Base-by-base conservation (phyloP, 345 rosid species). In the Orychophragmus violaceus region DNA sequence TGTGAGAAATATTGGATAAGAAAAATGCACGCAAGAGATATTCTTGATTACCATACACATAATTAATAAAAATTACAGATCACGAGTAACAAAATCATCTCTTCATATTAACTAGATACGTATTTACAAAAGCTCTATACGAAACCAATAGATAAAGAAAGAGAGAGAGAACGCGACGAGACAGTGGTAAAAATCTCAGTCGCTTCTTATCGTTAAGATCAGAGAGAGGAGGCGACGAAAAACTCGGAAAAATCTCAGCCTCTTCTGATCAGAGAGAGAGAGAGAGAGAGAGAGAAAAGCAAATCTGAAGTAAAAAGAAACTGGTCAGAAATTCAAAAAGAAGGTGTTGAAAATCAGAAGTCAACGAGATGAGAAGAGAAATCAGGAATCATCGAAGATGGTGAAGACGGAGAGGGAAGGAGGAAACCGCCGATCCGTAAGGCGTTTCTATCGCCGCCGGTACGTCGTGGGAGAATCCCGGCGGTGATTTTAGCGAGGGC, bases 401-500 rank as follows among this genome's bases (percentile, higher is more conserved):
- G 1, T 18, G 51, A 17, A 16, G 66, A 64, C 39, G 76, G 76
- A 7, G 71, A 6, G 16, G 70, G 70, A 6, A 69, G 59, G 27
- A 41, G 30, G 8, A 69, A 59, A 37, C 65, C 65, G 0, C 75
- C 76, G 62, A 75, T 69, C 18, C 69, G 5, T 62, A 75, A 2
- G 12, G 25, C 24, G 59, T 37, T 69, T 59, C 71, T 22, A 29
- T 63, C 61, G 5, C 66, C 61, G 39, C 66, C 61, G 39, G 71
- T 14, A 11, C 71, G 76, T 30, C 52, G 74, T 13, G 74, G 80
- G 17, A 81, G 27, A 49, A 81, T 65, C 16, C 58, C 76, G 70
- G 77, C 77, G 18, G 82, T 64, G 56, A 79, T 42, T 65, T 75
- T 80, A 2, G 86, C 77, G 68, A 88, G 63, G 24, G 80, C 85